Base-by-base conservation (phyloP, 768 basidiomycete genomes). In the Lactarius psammicola region DNA sequence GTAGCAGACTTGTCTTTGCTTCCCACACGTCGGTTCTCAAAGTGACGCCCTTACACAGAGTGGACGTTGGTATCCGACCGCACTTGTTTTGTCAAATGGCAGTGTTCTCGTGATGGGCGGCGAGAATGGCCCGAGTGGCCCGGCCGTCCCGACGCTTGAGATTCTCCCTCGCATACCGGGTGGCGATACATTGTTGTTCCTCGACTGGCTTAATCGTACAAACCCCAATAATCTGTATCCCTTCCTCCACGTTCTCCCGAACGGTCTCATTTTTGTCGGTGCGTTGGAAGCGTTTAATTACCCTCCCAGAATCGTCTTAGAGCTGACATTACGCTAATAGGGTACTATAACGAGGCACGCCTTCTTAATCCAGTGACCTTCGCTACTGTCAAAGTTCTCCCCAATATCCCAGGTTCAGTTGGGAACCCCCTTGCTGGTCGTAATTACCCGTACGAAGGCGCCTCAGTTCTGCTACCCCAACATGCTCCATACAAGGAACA, bases 181-280 rank as follows among this genome's bases (percentile, higher is more conserved):
- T 1, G 90, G 87, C 20, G 77, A 80, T 59, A 90, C 89, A 0
- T 76, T 78, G 9, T 62, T 88, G 59, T 79, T 84, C 57, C 80
- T 92, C 58, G 86, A 88, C 65, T 92, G 84, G 78, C 77, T 92
- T 31, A 74, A 78, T 42, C 81, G 88, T 28, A 92, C 91, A 4
- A 87, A 92, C 71, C 91, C 91, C 1, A 85, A 89, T 71, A 92
- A 92, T 70, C 74, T 93, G 57, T 93, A 93, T 71, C 90, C 91
- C 0, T 92, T 89, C 79, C 75, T 92, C 40, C 74, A 87, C 60
- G 81, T 90, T 8, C 81, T 93, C 18, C 89, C 90, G 0, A 86
- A 85, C 55, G 84, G 84, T 2, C 80, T 81, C 36, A 76, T 93
- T 70, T 92, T 92, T 73, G 81, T 89, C 40, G 87, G 90, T 88